Conservation (phyloP, 176 grass and related monocot genomes). For the Ananas comosus region DNA sequence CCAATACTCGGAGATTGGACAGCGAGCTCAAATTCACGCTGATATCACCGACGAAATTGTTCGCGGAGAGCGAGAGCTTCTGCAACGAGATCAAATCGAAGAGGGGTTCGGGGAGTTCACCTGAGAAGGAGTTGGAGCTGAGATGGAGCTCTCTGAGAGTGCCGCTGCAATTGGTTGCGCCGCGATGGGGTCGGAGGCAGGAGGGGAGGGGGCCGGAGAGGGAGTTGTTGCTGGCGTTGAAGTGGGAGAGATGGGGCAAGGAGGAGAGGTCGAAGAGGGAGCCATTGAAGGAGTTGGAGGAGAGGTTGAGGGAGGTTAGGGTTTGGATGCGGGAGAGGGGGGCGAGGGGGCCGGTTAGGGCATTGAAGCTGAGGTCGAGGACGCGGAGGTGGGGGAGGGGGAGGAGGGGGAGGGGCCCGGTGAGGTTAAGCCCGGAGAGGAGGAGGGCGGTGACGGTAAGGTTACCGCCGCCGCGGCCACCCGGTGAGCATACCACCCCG, state of each 20-base stretch:
- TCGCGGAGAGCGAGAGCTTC: conserved; percentile 55
- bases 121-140: conserved; percentile 43
- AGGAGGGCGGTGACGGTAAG: conserved; percentile 32
- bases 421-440: conserved; percentile 23
- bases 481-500: conserved; percentile 42
- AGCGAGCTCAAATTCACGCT: conserved; percentile 32
- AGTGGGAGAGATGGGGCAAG: conserved; percentile 23
- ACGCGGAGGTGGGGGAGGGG: background rate
- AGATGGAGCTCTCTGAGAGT: conserved; percentile 48
- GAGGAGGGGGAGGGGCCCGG: conserved; percentile 4
- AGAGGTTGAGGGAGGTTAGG: conserved; percentile 43
- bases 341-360: conserved; percentile 29
- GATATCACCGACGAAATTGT: conserved; percentile 44
- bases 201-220: conserved; percentile 53
- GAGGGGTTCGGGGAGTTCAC: conserved; percentile 50
- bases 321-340: conserved; percentile 13
- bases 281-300: conserved; percentile 62
- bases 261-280: conserved; percentile 30
- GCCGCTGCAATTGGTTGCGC: conserved; percentile 29
- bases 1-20: conserved; percentile 39
- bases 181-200: too few species aligned
- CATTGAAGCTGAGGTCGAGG: conserved; percentile 50
- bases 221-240: conserved; percentile 90
- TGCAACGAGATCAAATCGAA: conserved; percentile 41
- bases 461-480: background rate